Conservation (phyloP, 768 basidiomycete species). For the Gelatoporia subvermispora region DNA sequence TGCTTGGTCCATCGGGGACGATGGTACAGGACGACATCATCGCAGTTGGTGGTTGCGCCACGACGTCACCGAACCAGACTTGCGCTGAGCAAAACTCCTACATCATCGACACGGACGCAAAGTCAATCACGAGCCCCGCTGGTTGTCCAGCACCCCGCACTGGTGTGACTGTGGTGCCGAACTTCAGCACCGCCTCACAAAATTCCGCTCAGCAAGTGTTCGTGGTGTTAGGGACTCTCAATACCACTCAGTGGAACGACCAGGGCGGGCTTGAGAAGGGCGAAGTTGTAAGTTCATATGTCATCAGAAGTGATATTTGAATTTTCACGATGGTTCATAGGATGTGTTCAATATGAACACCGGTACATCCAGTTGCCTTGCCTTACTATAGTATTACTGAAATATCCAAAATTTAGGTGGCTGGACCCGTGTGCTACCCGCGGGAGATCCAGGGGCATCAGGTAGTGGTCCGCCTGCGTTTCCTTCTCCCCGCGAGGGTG, state of each 20-base stretch:
- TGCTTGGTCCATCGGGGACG: slow-evolving; percentile 51
- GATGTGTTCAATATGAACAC: slow-evolving; percentile 50
- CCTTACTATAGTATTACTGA: not conserved
- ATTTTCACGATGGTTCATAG: slow-evolving; percentile 26
- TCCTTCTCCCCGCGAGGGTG: slow-evolving; percentile 69
- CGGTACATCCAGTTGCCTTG: slow-evolving; percentile 3
- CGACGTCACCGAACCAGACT: slow-evolving; percentile 28
- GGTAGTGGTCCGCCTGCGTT: slow-evolving; percentile 39
- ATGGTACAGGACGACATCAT: slow-evolving; percentile 45
- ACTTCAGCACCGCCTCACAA: slow-evolving; percentile 50
- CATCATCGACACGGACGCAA: slow-evolving; percentile 42
- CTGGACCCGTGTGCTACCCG: slow-evolving; percentile 71
- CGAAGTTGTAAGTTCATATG: slow-evolving; percentile 56
- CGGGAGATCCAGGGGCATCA: slow-evolving; percentile 62
- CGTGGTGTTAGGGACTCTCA: slow-evolving; percentile 63
- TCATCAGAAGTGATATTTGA: not conserved
- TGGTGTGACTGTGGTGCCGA: slow-evolving; percentile 55
- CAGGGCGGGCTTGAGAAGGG: slow-evolving; percentile 54
- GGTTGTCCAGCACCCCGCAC: slow-evolving; percentile 62
- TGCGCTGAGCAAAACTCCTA: slow-evolving; percentile 62
- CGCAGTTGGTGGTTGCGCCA: slow-evolving; percentile 55
- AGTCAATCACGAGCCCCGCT: slow-evolving; percentile 34
- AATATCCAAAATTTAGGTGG: slow-evolving; percentile 17
- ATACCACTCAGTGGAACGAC: slow-evolving; percentile 65
- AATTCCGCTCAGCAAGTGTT: slow-evolving; percentile 63